Evolutionary conservation across 2,329 filamentous ascomycete species (phyloP), one percentile per base, ranked within the genome.

Genomic region (Stromatinia cepivora): DNA sequence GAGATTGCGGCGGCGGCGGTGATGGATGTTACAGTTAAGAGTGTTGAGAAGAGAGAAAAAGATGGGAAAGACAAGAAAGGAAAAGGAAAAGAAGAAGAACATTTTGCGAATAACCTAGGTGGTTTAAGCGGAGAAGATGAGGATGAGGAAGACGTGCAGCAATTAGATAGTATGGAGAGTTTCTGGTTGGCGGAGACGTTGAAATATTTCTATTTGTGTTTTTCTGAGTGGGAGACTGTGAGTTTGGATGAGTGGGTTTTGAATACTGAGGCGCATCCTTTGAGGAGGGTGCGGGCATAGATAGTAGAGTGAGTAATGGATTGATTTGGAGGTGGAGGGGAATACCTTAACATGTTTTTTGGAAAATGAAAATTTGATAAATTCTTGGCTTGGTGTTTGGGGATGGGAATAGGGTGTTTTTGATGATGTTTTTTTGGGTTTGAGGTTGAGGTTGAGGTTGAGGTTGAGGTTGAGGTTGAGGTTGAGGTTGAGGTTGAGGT

Each of bases 161-260:
- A 57, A 31, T 7, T 36, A 22, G 68, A 70, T 67, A 67, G 63
- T 20, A 87, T 87, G 81, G 88, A 90, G 77, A 73, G 71, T 73
- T 90, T 89, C 77, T 84, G 88, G 79, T 87, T 90, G 74, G 88
- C 88, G 0, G 88, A 91, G 78, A 86, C 88, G 65, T 73, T 90
- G 75, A 91, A 91, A 79, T 90, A 90, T 74, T 81, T 83, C 34
- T 90, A 88, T 77, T 73, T 90, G 73, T 83, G 85, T 10, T 80
- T 77, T 53, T 73, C 73, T 34, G 76, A 88, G 61, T 83, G 84
- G 3, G 80, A 81, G 34, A 75, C 85, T 36, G 79, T 89, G 28
- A 88, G 83, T 77, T 78, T 90, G 75, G 88, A 90, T 79, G 83
- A 89, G 20, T 90, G 83, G 79, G 86, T 90, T 48, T 75, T 85